Conservation (phyloP, 768 basidiomycete species). For the Lactarius vividus region DNA sequence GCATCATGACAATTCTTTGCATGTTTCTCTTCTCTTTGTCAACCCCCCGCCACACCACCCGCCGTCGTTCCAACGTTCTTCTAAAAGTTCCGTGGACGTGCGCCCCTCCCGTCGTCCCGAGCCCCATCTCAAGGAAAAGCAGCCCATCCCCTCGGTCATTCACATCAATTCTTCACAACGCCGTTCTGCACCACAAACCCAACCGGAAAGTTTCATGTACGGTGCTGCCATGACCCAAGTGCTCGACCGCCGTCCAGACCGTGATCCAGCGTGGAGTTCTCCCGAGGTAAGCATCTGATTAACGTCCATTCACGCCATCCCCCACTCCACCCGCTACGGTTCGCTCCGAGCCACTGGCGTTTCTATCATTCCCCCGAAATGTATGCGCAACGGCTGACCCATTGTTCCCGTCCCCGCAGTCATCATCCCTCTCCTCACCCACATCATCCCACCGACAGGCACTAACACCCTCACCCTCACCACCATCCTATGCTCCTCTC, state of each 20-base stretch:
- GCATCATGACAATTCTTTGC: constrained; percentile 33
- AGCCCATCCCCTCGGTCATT: background rate
- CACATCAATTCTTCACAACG: constrained; percentile 40
- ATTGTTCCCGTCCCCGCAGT: constrained; percentile 1
- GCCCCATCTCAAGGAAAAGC: constrained; percentile 31
- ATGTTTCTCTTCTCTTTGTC: constrained; percentile 32
- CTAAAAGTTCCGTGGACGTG: constrained; percentile 29
- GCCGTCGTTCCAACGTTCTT: constrained; percentile 12
- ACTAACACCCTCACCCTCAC: constrained; percentile 26
- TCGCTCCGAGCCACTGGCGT: background rate
- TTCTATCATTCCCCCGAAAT: background rate
- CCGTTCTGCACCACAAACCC: constrained; percentile 51
- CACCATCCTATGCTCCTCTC: constrained; percentile 15
- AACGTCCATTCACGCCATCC: background rate
- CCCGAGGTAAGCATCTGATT: constrained; percentile 19
- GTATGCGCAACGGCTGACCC: background rate
- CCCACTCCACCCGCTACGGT: background rate
- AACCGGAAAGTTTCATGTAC: constrained; percentile 52
- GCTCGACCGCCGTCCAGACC: constrained; percentile 19
- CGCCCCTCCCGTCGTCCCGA: constrained; percentile 20
- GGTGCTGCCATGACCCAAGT: constrained; percentile 30
- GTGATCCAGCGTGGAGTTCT: constrained; percentile 28
- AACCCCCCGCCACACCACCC: constrained; percentile 14
- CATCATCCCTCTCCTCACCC: constrained; percentile 23
- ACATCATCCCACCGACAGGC: constrained; percentile 21